These are phyloP conservation scores for Hymenoscyphus occultus DNA, from an alignment of 2,329 filamentous ascomycete species.

Conservation along the genomic window DNA sequence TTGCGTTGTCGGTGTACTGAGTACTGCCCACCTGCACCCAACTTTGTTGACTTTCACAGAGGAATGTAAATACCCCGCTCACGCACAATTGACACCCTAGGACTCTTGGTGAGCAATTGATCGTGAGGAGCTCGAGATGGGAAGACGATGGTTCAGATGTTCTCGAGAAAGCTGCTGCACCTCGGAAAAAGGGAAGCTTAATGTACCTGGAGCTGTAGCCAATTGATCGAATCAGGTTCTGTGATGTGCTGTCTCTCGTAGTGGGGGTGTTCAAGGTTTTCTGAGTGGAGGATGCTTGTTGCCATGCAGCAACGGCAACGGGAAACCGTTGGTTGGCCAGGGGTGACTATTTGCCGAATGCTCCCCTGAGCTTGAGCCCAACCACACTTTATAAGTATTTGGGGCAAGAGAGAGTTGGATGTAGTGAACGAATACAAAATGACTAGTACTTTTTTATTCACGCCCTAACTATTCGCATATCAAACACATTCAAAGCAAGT, in stretches of 20 bases:
- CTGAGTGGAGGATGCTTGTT: background rate
- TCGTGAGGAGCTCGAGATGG: background rate
- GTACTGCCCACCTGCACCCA: background rate
- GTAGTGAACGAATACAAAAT: too few species aligned
- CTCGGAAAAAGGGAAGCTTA: background rate
- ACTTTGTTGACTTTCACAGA: constrained; percentile 16
- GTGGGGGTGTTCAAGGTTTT: background rate
- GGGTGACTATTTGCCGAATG: background rate
- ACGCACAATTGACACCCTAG: background rate
- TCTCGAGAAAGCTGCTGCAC: background rate
- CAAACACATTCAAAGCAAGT: background rate
- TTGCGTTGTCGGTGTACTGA: constrained; percentile 9
- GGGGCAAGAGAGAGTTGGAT: too few species aligned
- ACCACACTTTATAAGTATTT: too few species aligned
- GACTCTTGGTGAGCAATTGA: background rate
- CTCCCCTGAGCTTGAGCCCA: too few species aligned
- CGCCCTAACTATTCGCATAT: background rate
- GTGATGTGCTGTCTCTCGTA: background rate
- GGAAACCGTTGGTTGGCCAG: too few species aligned
- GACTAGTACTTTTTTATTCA: background rate
- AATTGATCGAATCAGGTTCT: constrained; percentile 4
- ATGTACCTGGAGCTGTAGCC: background rate
- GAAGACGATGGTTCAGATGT: background rate
- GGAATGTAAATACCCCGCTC: constrained; percentile 6
- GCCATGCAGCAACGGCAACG: background rate